Base-by-base conservation (phyloP, 352 stramenopile species). In the Pythium insidiosum region DNA sequence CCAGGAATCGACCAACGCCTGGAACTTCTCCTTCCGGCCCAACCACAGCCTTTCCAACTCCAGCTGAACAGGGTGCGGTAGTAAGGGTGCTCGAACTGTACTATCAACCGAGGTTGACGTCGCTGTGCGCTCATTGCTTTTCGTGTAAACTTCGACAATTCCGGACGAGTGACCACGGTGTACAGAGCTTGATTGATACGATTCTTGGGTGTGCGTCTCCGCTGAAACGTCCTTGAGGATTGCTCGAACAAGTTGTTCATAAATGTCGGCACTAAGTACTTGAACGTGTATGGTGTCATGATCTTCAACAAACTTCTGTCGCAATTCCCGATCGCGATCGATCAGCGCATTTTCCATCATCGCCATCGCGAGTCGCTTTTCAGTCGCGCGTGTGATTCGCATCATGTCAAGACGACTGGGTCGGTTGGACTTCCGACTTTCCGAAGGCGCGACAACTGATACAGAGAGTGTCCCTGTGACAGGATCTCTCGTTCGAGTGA, bases 321-420 rank as follows among this genome's bases (percentile, higher is more conserved):
- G 44, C 16, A 85, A 15, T 7, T 48, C 16, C 16, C 7, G 30
- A 23, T 86, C 62, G 19, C 62, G 68, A 0, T 30, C 25, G 1
- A 79, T 24, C 7, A 88, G 48, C 4, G 31, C 43, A 5, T 72
- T 47, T 30, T 90, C 78, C 6, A 87, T 62, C 0, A 50, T 47
- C 22, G 58, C 50, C 74, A 90, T 88, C 0, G 70, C 60, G 2
- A 85, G 45, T 0, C 75, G 73, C 43, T 88, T 91, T 48, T 85
- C 69, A 40, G 57, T 61, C 12, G 73, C 73, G 24, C 75, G 50
- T 13, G 71, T 38, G 6, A 86, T 59, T 11, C 73, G 61, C 19
- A 78, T 55, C 1, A 72, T 40, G n/a, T 81, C 73, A 0, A 91
- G 20, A 15, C 49, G 52, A 52, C 59, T 67, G 1, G 66, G 43